Evolutionary conservation across 2,329 filamentous ascomycete genomes (phyloP).

Genomic region (Colletotrichum lini): DNA sequence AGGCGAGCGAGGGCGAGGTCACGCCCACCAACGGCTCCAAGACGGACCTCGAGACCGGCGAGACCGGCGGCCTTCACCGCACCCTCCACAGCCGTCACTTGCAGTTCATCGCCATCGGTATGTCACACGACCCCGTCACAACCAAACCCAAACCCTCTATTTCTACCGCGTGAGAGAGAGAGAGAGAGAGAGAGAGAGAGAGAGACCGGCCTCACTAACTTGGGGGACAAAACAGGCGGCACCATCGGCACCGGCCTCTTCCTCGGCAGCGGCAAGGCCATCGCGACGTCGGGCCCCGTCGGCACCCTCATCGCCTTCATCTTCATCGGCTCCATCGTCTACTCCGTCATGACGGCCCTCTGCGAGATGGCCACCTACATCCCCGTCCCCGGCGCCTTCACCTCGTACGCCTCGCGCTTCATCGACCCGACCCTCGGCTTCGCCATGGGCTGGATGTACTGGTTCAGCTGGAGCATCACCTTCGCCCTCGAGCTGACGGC

Average conservation of each 20-base stretch:
- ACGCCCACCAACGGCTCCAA: constrained; percentile 42
- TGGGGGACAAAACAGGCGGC: constrained; percentile 51
- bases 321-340: constrained; percentile 81
- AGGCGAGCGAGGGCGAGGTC: constrained; percentile 37
- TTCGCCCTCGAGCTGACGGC: constrained; percentile 81
- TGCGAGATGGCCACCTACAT: constrained; percentile 85
- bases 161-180: too few species aligned
- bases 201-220: too few species aligned
- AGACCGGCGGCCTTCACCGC: constrained; percentile 54
- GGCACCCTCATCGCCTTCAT: constrained; percentile 77
- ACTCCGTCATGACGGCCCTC: constrained; percentile 79
- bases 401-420: constrained; percentile 82
- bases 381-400: constrained; percentile 83
- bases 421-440: constrained; percentile 81
- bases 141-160: too few species aligned
- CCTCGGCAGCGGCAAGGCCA: constrained; percentile 74
- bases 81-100: constrained; percentile 58
- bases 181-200: too few species aligned
- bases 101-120: constrained; percentile 65
- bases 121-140: constrained; percentile 9
- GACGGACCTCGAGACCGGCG: constrained; percentile 55
- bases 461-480: constrained; percentile 83
- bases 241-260: constrained; percentile 83
- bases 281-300: constrained; percentile 75
- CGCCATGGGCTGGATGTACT: constrained; percentile 87